Conservation (phyloP, 73 alveolate species). For the Paramecium biaurelia region DNA sequence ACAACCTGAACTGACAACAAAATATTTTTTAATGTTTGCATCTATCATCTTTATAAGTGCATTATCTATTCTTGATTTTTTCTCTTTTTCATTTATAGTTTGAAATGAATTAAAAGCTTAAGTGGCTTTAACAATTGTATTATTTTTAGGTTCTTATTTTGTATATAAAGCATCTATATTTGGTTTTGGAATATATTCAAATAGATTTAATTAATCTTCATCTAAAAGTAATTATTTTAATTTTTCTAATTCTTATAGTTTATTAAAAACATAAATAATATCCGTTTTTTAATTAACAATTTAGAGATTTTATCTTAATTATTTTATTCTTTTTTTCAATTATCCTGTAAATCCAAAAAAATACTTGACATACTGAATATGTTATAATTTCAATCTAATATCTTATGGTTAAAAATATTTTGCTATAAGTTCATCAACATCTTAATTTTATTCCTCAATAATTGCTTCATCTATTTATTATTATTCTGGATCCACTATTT, state of each 20-base stretch:
- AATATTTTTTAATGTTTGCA: neutral
- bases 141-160: neutral
- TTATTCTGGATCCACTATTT: neutral
- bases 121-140: neutral
- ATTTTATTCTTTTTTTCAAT: neutral
- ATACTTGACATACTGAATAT: neutral
- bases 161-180: neutral
- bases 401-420: neutral
- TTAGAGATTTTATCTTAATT: neutral
- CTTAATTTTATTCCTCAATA: neutral
- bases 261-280: neutral
- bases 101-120: neutral
- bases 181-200: constrained; percentile 6
- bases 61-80: neutral
- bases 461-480: neutral
- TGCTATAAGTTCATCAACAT: neutral
- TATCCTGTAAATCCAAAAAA: constrained; percentile 2
- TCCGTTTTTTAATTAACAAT: neutral
- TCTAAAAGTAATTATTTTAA: neutral
- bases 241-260: neutral
- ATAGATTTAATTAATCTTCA: neutral
- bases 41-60: neutral
- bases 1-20: neutral
- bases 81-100: neutral
- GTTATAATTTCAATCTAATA: neutral